These are phyloP conservation scores for Macrotyloma uniflorum DNA, from an alignment of 306 rosid species.

Conservation along the genomic window DNA sequence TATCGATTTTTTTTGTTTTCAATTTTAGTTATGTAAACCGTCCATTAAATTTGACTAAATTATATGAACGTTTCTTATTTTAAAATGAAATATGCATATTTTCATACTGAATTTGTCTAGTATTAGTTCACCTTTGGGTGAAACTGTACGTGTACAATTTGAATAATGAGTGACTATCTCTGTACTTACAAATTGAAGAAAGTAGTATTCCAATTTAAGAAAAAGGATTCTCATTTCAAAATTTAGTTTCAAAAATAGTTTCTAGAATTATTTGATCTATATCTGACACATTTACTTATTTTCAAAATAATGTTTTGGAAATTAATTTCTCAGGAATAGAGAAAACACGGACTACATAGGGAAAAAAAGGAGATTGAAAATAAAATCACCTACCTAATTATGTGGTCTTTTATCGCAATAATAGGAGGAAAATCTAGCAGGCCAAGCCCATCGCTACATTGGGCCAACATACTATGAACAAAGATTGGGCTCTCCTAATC, in stretches of 20 bases:
- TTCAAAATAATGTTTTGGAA: too few species aligned
- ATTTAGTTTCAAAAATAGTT: neutral
- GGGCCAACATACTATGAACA: neutral
- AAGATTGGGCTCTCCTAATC: neutral
- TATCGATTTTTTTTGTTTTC: too few species aligned
- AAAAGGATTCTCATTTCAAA: neutral
- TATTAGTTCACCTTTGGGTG: neutral
- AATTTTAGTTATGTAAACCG: neutral
- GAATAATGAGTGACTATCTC: neutral
- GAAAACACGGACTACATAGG: neutral
- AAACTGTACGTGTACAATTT: neutral
- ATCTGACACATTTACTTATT: too few species aligned
- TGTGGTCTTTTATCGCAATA: too few species aligned
- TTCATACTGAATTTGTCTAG: neutral
- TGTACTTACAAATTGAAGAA: too few species aligned
- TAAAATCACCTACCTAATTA: too few species aligned
- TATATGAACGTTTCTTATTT: neutral
- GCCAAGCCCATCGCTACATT: neutral
- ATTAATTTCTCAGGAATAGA: too few species aligned
- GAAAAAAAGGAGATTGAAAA: too few species aligned
- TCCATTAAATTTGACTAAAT: neutral
- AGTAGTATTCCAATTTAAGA: too few species aligned
- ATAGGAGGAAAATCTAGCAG: too few species aligned
- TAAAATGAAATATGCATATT: neutral
- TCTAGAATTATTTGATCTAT: too few species aligned